Base-by-base conservation (phyloP, 139 green algal species). In the Trebouxia sp. region DNA sequence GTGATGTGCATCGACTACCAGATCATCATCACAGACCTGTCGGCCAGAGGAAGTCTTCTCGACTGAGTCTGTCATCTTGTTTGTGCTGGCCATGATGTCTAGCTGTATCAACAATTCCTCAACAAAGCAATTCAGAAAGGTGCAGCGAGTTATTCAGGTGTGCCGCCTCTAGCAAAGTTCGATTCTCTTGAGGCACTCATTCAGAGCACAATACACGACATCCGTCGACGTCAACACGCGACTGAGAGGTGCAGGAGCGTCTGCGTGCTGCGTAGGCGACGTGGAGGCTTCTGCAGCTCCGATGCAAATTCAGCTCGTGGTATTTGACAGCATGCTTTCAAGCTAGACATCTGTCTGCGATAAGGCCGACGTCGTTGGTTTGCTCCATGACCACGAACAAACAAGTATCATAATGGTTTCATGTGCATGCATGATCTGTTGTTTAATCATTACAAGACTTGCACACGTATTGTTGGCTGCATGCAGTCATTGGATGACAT, bases 11-110 rank as follows among this genome's bases (percentile, higher is more conserved):
- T 69, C 58, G 6, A 41, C 26, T 41, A 8, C 30, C 35, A 30
- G 62, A 72, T 72, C 62, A 72, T 26, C 32, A 45, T 14, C 1
- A 45, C 62, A 8, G 14, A 72, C 62, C 62, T 72, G 62, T 72
- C 62, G 24, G 35, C 62, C 62, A 72, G 62, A 72, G 12, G 62
- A 72, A 24, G 62, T 72, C 62, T 72, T 72, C 62, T 72, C 62
- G 35, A 72, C 62, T 0, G 62, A 72, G 32, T 3, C 32, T 14
- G 62, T 43, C 62, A 72, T 72, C 62, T 72, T 72, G 30, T 72
- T 41, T 45, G 62, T 45, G 62, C 32, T 43, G 10, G 62, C 62
- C 32, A 72, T 72, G 35, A 12, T 72, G 37, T 22, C 12, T 5
- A 45, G 14, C 28, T 42, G 30, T 30, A 65, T 30, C 0, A 10